These are phyloP conservation scores for Quercus lobata DNA, from an alignment of 331 rosid species.

Conservation along the genomic window DNA sequence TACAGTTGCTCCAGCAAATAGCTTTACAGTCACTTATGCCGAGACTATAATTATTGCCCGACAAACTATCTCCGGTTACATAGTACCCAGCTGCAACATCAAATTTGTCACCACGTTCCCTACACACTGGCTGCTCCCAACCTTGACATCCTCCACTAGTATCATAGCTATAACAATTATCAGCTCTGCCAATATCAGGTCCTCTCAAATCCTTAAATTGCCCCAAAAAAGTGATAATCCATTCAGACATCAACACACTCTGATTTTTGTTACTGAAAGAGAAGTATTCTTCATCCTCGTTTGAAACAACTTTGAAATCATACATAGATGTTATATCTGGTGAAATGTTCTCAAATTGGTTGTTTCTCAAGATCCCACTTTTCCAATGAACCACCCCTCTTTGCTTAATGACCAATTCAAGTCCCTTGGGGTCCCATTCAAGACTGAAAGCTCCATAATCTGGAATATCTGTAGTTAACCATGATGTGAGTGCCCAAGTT, in stretches of 20 bases:
- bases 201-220: neutral
- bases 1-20: conserved; percentile 30
- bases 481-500: neutral
- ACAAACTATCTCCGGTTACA: no score
- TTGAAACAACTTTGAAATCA: neutral
- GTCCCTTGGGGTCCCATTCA: conserved; percentile 9
- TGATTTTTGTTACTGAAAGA: neutral
- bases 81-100: no score
- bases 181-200: conserved; percentile 8
- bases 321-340: neutral
- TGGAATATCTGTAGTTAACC: fast-evolving
- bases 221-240: neutral
- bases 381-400: neutral
- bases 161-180: conserved; percentile 9
- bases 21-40: neutral
- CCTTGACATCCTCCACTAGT: neutral
- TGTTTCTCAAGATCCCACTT: neutral
- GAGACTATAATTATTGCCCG: fast-evolving
- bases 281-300: conserved; percentile 3
- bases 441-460: neutral
- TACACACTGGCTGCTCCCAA: conserved; percentile 11
- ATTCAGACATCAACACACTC: neutral
- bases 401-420: neutral
- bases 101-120: neutral
- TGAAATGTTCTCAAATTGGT: neutral